These are phyloP conservation scores for Phyllosticta ampelicida DNA, from an alignment of 2,329 filamentous ascomycete genomes.

Conservation along the genomic window DNA sequence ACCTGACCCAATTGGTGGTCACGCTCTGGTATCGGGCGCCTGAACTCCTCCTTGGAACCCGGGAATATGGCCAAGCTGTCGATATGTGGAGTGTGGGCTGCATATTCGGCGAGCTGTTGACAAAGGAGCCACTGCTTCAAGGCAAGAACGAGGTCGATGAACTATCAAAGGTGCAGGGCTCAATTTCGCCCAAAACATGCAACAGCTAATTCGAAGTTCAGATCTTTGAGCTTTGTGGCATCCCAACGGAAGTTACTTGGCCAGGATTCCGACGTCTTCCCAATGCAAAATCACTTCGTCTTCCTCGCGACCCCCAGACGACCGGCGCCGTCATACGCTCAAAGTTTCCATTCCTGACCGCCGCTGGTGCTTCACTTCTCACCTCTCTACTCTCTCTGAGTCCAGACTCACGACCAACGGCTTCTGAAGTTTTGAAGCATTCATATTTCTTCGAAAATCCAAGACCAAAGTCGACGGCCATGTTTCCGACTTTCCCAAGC, in stretches of 20 bases:
- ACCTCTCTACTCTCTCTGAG: conserved; percentile 62
- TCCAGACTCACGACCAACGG: conserved; percentile 58
- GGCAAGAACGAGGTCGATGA: conserved; percentile 91
- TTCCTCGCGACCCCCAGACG: conserved; percentile 37
- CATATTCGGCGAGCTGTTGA: conserved; percentile 85
- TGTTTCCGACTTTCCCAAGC: conserved; percentile 96
- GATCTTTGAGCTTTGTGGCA: conserved; percentile 82
- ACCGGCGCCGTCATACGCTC: conserved; percentile 52
- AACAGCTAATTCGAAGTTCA: conserved; percentile 15
- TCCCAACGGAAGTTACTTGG: conserved; percentile 75
- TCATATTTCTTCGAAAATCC: conserved; percentile 84
- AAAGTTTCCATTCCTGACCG: conserved; percentile 71
- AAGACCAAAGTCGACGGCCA: conserved; percentile 74
- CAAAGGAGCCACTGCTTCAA: conserved; percentile 70
- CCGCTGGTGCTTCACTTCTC: conserved; percentile 61
- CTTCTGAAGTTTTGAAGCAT: conserved; percentile 64
- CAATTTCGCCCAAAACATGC: conserved; percentile 13
- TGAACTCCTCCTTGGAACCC: conserved; percentile 74
- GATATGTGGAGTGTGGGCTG: conserved; percentile 97
- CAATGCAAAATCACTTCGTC: conserved; percentile 68
- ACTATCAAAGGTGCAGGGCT: conserved; percentile 48
- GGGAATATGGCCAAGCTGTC: conserved; percentile 62
- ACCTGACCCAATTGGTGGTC: conserved; percentile 84
- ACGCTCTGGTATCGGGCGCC: conserved; percentile 95
- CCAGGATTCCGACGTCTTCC: conserved; percentile 77